Evolutionary conservation across 2,329 filamentous ascomycete genomes (phyloP).

Genomic region (Fusarium sp.): DNA sequence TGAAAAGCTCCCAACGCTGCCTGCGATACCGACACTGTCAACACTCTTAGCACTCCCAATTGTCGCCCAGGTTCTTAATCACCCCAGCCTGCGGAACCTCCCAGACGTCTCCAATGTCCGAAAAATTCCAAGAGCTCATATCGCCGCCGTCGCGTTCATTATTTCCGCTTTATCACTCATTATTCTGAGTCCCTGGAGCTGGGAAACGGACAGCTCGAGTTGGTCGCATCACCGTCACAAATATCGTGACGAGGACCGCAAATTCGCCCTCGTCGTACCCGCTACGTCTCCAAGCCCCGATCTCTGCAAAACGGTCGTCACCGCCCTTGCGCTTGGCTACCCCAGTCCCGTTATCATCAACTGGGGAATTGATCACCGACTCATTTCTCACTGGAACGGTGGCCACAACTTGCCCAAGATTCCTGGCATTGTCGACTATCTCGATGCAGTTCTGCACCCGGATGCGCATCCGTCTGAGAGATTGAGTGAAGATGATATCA

Average conservation of each 20-base stretch:
- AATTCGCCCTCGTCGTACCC: conserved; percentile 9
- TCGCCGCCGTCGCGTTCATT: background rate
- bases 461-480: background rate
- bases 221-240: background rate
- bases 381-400: background rate
- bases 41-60: background rate
- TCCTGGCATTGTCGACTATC: conserved; percentile 2
- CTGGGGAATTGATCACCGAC: background rate
- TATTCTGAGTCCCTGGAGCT: background rate
- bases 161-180: background rate
- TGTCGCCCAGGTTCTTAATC: accelerated
- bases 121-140: background rate
- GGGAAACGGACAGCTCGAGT: background rate
- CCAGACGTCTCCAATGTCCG: background rate
- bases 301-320: conserved; percentile 7
- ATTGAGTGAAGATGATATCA: background rate
- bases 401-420: conserved; percentile 3
- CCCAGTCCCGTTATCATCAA: conserved; percentile 11
- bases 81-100: background rate
- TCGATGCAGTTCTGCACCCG: conserved; percentile 8
- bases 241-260: background rate
- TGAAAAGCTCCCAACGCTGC: background rate
- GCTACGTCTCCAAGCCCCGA: background rate
- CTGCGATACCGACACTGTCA: background rate
- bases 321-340: conserved; percentile 1